Evolutionary conservation across 768 basidiomycete species (phyloP).

Genomic region (Boletus patriciae): DNA sequence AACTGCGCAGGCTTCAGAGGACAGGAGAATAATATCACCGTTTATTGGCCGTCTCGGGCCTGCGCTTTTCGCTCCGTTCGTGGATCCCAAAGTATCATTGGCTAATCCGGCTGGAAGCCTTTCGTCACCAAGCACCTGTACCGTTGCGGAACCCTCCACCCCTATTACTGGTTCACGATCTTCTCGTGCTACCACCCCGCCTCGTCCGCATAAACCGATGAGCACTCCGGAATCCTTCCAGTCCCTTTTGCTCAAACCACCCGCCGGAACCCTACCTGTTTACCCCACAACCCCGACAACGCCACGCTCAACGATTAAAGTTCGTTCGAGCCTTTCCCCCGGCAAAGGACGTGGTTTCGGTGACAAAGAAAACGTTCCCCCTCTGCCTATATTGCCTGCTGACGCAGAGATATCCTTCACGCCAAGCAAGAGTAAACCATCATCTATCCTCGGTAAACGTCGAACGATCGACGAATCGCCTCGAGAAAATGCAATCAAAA

Average conservation of each 20-base stretch:
- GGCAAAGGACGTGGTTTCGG: slow-evolving; percentile 39
- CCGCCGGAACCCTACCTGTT: slow-evolving; percentile 29
- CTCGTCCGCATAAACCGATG: slow-evolving; percentile 38
- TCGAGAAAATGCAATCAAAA: slow-evolving; percentile 27
- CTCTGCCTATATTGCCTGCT: slow-evolving; percentile 38
- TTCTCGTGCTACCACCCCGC: slow-evolving; percentile 32
- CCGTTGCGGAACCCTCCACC: slow-evolving; percentile 27
- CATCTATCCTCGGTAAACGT: slow-evolving; percentile 46
- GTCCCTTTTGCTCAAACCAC: slow-evolving; percentile 29
- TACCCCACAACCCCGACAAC: slow-evolving; percentile 32
- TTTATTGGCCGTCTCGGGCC: slow-evolving; percentile 31
- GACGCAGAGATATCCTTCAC: slow-evolving; percentile 46
- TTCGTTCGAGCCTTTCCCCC: slow-evolving; percentile 29
- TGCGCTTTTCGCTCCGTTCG: slow-evolving; percentile 23
- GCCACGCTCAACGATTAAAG: slow-evolving; percentile 29
- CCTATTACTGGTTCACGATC: slow-evolving; percentile 22
- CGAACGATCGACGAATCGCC: slow-evolving; percentile 38
- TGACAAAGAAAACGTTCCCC: slow-evolving; percentile 65
- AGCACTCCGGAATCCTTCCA: slow-evolving; percentile 34
- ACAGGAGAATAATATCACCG: slow-evolving; percentile 11
- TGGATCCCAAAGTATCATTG: not conserved
- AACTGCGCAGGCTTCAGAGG: not conserved
- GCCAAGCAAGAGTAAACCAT: slow-evolving; percentile 27
- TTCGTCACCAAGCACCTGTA: slow-evolving; percentile 2
- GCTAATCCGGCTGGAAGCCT: slow-evolving; percentile 2